phyloP scores from a whole-genome alignment of 2,329 filamentous ascomycete species.

The Orbilia brochopaga region DNA sequence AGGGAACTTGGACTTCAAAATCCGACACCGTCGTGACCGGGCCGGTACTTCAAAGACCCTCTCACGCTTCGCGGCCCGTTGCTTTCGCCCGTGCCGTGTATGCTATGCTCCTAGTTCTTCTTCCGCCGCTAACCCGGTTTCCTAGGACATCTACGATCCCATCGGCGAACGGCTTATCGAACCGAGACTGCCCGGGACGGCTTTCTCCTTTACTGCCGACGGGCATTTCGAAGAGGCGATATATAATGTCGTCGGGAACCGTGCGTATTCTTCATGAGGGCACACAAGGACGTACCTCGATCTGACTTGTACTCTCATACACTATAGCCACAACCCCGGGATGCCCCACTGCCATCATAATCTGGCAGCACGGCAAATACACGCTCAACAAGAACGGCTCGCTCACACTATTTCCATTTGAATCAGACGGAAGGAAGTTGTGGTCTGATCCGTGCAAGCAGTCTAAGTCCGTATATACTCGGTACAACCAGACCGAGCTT shows the following conservation, averaged over 20 bases:
- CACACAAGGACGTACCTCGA: slow-evolving; percentile 7
- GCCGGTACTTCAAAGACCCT: slow-evolving; percentile 64
- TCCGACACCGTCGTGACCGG: slow-evolving; percentile 72
- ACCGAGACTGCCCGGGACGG: slow-evolving; percentile 71
- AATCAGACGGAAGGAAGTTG: slow-evolving; percentile 71
- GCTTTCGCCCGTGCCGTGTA: slow-evolving; percentile 25
- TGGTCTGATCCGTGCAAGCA: slow-evolving; percentile 69
- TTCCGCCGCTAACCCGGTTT: slow-evolving; percentile 1
- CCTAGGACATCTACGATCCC: slow-evolving; percentile 73
- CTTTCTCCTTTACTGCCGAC: slow-evolving; percentile 74
- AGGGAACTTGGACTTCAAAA: slow-evolving; percentile 77
- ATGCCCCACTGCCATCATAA: slow-evolving; percentile 71
- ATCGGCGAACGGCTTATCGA: slow-evolving; percentile 70
- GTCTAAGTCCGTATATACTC: slow-evolving; percentile 65
- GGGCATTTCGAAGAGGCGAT: slow-evolving; percentile 73
- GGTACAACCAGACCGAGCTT: slow-evolving; percentile 70
- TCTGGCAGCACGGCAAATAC: slow-evolving; percentile 75
- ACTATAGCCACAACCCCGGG: slow-evolving; percentile 64
- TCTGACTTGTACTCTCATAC: slow-evolving; percentile 46
- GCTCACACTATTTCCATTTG: slow-evolving; percentile 67
- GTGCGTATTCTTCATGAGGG: slow-evolving; percentile 60
- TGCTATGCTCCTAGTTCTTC: background rate
- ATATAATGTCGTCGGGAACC: slow-evolving; percentile 73
- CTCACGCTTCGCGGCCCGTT: slow-evolving; percentile 4
- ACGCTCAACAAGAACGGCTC: slow-evolving; percentile 65